Percentiles rank a stretch among this genome's conserved stretches.
phyloP scores from a whole-genome alignment of 2,329 filamentous ascomycete species.

The Metarhizium brunneum region DNA sequence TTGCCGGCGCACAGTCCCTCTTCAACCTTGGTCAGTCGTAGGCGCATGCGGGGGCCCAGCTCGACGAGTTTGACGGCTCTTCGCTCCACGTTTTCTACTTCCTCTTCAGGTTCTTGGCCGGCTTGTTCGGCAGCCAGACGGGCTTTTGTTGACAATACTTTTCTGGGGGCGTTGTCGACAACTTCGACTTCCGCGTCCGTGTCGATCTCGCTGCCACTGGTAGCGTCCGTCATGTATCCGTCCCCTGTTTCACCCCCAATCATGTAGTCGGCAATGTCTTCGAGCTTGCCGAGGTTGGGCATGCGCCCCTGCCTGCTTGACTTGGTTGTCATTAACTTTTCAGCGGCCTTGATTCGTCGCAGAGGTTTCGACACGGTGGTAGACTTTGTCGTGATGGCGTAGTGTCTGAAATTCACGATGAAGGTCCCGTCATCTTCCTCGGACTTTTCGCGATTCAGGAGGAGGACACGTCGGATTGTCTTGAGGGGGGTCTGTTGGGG shows the following conservation, averaged over 20 bases:
- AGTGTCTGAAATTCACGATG: constrained; percentile 82
- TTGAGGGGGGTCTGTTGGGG: constrained; percentile 82
- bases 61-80: constrained; percentile 88
- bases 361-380: constrained; percentile 79
- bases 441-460: constrained; percentile 71
- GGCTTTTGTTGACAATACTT: constrained; percentile 47
- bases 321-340: constrained; percentile 59
- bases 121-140: constrained; percentile 30
- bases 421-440: constrained; percentile 59
- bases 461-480: constrained; percentile 83
- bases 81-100: constrained; percentile 60
- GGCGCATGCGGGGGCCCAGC: constrained; percentile 78
- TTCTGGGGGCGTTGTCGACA: constrained; percentile 52
- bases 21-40: constrained; percentile 91
- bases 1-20: constrained; percentile 85
- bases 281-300: constrained; percentile 81
- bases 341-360: constrained; percentile 73
- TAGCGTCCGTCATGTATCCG: constrained; percentile 76
- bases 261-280: constrained; percentile 92
- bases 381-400: constrained; percentile 84
- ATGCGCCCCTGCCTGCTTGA: constrained; percentile 58
- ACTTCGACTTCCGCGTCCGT: constrained; percentile 96
- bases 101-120: constrained; percentile 34
- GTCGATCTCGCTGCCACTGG: constrained; percentile 83
- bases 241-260: constrained; percentile 68